A percentile compares a stretch with the other conserved stretches of the same genome.
phyloP scores from a whole-genome alignment of 2,329 filamentous ascomycete genomes.

The Aspergillus costaricaensis region DNA sequence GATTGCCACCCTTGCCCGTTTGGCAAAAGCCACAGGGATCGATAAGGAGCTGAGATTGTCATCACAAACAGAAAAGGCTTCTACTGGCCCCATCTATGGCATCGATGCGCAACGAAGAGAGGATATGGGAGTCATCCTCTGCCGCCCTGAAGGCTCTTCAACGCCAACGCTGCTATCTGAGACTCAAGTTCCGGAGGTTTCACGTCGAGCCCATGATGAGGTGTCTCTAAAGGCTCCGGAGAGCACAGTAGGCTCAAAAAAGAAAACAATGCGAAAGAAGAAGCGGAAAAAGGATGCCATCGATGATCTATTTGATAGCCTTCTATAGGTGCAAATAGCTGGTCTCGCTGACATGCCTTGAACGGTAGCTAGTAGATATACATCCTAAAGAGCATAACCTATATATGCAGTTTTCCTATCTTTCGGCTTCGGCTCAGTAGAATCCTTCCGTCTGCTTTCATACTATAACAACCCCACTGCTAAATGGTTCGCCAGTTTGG shows the following conservation, averaged over 20 bases:
- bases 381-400: not conserved
- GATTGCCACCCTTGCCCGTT: conserved; percentile 63
- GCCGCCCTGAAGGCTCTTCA: conserved; percentile 17
- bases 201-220: not conserved
- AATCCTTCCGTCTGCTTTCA: not conserved
- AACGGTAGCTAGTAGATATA: not conserved
- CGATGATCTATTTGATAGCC: conserved; percentile 69
- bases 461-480: not conserved
- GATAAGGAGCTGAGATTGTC: conserved; percentile 26
- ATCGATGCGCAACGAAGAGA: conserved; percentile 15
- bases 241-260: conserved; percentile 4
- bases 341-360: not conserved
- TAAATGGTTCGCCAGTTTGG: not conserved
- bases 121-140: conserved; percentile 30
- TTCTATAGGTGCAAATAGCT: conserved; percentile 41
- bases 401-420: not conserved
- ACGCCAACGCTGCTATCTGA: not conserved
- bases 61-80: not conserved
- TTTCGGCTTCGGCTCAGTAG: not conserved
- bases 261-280: conserved; percentile 49
- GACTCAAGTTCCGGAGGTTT: not conserved
- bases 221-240: not conserved
- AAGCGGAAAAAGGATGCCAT: conserved; percentile 65
- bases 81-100: not conserved
- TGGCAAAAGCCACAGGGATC: conserved; percentile 50